phyloP scores from a whole-genome alignment of 768 basidiomycete genomes.

The Psilocybe tampanensis region DNA sequence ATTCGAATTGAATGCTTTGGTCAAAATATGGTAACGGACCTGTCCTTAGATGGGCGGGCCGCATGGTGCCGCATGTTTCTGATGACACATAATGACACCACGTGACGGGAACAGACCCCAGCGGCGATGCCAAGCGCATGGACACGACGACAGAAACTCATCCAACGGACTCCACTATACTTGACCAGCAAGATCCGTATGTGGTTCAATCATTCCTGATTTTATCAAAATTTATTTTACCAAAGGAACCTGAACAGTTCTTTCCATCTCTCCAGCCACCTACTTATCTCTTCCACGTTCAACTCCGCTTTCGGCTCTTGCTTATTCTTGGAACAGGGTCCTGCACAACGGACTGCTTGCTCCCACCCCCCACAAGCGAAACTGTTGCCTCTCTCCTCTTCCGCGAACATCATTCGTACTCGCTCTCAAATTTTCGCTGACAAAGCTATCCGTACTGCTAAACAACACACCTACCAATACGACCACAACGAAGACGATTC shows the following conservation, averaged over 20 bases:
- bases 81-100: too few species aligned
- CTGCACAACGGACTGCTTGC: constrained; percentile 2
- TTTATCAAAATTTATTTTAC: not conserved
- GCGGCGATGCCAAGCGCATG: not conserved
- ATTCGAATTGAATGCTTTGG: too few species aligned
- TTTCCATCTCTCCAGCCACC: not conserved
- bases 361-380: constrained; percentile 3
- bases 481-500: constrained; percentile 24
- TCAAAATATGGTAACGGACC: too few species aligned
- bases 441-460: not conserved
- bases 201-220: not conserved
- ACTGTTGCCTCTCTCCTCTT: constrained; percentile 1
- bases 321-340: not conserved
- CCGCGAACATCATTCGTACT: constrained; percentile 1
- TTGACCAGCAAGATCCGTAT: not conserved
- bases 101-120: not conserved
- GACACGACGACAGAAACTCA: not conserved
- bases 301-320: not conserved
- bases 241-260: not conserved
- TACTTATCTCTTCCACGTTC: constrained; percentile 5
- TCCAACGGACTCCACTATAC: not conserved
- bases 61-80: too few species aligned
- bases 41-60: too few species aligned
- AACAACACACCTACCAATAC: constrained; percentile 5
- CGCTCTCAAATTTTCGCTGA: not conserved